Base-by-base conservation (phyloP, 441 rosid species). In the Eutrema salsugineum region DNA sequence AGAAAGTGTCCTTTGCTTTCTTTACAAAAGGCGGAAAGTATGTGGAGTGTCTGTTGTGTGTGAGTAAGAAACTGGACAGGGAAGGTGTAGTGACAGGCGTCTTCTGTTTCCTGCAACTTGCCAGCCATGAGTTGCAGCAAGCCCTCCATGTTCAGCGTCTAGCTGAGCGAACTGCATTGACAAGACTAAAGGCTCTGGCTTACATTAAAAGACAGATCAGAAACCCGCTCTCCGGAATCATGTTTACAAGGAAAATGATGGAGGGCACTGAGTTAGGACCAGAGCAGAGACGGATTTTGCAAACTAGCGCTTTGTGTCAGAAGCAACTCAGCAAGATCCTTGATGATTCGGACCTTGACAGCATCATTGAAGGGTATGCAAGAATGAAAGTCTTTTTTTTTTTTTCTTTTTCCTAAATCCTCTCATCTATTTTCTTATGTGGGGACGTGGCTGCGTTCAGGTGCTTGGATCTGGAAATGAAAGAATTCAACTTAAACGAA, bases 51-150 rank as follows among this genome's bases (percentile, higher is more conserved):
- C 80, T 94, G 73, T 68, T 94, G 76, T 88, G 96, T 43, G 86
- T 89, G 78, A 89, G 82, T 77, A 91, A 89, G 87, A 91, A 91
- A 81, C 68, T 91, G 78, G 94, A 88, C 75, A 58, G 91, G 65
- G 97, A 89, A 75, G 97, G 93, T 73, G 82, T 80, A 8, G 81
- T 88, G 71, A 87, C 93, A 0, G 98, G 98, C 10, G 79, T 88
- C 36, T 91, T 93, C 82, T 93, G 98, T 87, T 93, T 93, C 84
- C 76, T 93, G 82, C 98, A 91, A 84, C 96, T 93, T 24, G 93
- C 97, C 4, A 93, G 98, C 78, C 87, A 70, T 61, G 97, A 93
- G 77, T 84, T 93, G 80, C 97, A 93, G 76, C 91, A 86, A 76
- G 97, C 98, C 2, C 91, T 93, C 59, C 96, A 89, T 78, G 77